A percentile compares a stretch with the other conserved stretches of the same genome.
Conservation (phyloP, 2,329 filamentous ascomycete species). For the Teratosphaeria gauchensis region DNA sequence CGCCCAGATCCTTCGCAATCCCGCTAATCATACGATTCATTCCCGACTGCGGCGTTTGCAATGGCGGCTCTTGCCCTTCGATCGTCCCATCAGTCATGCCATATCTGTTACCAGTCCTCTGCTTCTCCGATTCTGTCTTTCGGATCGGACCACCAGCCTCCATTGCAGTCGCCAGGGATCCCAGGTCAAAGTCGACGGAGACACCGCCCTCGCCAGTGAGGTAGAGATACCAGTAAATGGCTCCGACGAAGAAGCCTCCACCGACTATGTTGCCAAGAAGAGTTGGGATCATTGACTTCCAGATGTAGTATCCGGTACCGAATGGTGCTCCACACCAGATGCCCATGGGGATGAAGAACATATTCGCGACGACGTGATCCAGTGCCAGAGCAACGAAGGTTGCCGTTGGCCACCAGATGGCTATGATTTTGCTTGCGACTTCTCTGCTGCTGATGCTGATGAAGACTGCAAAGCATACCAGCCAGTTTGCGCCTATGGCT, state of each 20-base stretch:
- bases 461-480: constrained; percentile 43
- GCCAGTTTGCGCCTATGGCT: constrained; percentile 47
- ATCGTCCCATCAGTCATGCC: constrained; percentile 2
- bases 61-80: not conserved
- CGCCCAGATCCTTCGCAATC: constrained; percentile 12
- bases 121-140: not conserved
- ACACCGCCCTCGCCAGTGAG: constrained; percentile 16
- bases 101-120: not conserved
- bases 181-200: constrained; percentile 13
- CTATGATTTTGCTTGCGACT: constrained; percentile 43
- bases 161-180: constrained; percentile 12
- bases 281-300: constrained; percentile 48
- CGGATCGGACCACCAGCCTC: constrained; percentile 15
- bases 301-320: constrained; percentile 44
- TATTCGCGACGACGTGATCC: constrained; percentile 51
- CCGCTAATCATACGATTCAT: constrained; percentile 9
- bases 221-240: constrained; percentile 37
- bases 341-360: constrained; percentile 35
- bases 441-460: constrained; percentile 37
- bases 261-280: constrained; percentile 46
- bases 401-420: constrained; percentile 49
- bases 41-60: not conserved
- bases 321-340: constrained; percentile 42
- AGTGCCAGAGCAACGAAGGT: constrained; percentile 46
- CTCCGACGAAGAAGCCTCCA: constrained; percentile 43